Base-by-base conservation (phyloP, 1,139 yeast species). In the Diutina mesorugosa region DNA sequence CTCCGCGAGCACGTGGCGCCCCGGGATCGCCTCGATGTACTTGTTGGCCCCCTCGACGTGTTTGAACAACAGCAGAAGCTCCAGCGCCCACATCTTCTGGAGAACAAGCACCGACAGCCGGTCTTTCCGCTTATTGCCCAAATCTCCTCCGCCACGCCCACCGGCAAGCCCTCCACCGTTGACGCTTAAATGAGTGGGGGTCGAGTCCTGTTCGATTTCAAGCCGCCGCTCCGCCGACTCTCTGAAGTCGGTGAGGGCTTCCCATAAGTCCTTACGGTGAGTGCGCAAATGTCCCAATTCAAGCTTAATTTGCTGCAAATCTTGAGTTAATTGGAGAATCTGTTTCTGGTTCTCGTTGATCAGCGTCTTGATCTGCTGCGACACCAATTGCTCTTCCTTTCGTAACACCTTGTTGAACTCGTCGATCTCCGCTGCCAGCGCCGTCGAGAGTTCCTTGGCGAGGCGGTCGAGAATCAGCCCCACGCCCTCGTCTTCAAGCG, bases 31-130 rank as follows among this genome's bases (percentile, higher is more conserved):
- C 30, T 90, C 88, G 55, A 91, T 74, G 61, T 80, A 83, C 65
- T 88, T 89, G 61, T 90, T 91, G 0, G 96, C 91, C 6, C 97
- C 96, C 61, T 91, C 97, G 10, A 91, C 96, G 60, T 87, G 89
- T 62, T 84, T 83, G 69, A 86, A 90, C 54, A 91, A 71, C 7
- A 83, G 79, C 57, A 80, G 82, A 64, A 91, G 74, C 64, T 89
- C 91, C 56, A 75, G 78, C 32, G 85, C 87, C 97, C 96, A 89
- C 77, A 87, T 79, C 64, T 81, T 84, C 66, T 87, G 95, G 60
- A 89, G 73, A 56, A 88, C 82, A 58, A 86, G 64, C 56, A 90
- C 83, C 57, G 91, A 84, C 56, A 87, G 81, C 55, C 95, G 71
- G 65, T 86, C 90, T 28, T 61, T 56, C 30, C 51, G 54, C 45